Base-by-base conservation (phyloP, 2,329 filamentous ascomycete genomes). In the Colletotrichum acutatum region DNA sequence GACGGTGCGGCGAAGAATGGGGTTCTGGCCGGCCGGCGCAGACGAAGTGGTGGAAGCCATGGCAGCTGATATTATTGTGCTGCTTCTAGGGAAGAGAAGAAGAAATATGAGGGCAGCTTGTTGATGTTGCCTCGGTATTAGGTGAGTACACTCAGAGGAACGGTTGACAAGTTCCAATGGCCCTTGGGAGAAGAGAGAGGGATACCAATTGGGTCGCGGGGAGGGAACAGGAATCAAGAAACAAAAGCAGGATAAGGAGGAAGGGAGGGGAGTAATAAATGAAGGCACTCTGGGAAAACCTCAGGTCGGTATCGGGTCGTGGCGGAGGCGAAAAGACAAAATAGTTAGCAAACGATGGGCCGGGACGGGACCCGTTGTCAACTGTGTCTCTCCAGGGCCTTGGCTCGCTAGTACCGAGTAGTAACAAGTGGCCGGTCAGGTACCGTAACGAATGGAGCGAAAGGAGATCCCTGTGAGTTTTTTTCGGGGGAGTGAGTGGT, bases 31-130 rank as follows among this genome's bases (percentile, higher is more conserved):
- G 70, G 84, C 79, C 75, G 83, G 76, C 78, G 83, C 81, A 74
- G 86, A 83, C 71, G 86, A 79, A 60, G 81, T 82, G 74, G 84
- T 78, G 71, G 86, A 81, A 78, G 87, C 83, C 88, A 90, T 90
- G 71, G 73, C 78, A 58, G 30, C 4, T 57, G n/a, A 19, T 75
- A 46, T 30, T n/a, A 58, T 56, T 54, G 32, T 53, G 63, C 37
- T 30, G 68, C 58, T 42, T 9, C 19, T 54, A 49, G 49, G 54
- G 52, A 56, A n/a, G 60, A 54, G 42, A 46, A 24, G 52, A 26
- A 57, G 30, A 46, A 19, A 6, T 7, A 34, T 24, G 53, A 64
- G 34, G 60, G 30, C 24, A 58, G 24, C 9, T 57, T 62, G 60
- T 19, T 62, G 57, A 28, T 64, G 22, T 54, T 32, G 34, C 60